phyloP scores from a whole-genome alignment of 176 grass and related monocot genomes.

The Canna indica region DNA sequence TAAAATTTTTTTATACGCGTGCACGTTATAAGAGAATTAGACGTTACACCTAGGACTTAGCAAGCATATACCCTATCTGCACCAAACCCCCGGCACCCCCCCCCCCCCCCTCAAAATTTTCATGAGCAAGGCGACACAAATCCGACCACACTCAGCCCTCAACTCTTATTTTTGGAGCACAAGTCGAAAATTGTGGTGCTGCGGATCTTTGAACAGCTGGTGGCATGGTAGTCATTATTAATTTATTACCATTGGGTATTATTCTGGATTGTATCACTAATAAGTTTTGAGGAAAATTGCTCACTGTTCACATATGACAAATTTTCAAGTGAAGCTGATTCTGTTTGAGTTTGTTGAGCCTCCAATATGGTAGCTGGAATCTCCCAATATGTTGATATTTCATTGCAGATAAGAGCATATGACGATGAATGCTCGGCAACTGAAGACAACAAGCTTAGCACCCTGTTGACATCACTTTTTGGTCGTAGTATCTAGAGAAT shows the following conservation, averaged over 20 bases:
- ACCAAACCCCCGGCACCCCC: no score
- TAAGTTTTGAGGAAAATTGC: conserved; percentile 20
- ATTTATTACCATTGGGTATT: conserved; percentile 15
- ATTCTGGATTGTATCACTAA: conserved; percentile 9
- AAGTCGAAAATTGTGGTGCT: no score
- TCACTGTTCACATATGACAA: conserved; percentile 18
- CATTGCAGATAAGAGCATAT: conserved; percentile 53
- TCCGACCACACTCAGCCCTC: no score
- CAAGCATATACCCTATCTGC: no score
- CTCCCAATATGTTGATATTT: conserved; percentile 61
- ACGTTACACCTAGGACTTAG: no score
- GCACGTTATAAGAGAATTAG: no score
- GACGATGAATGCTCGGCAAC: conserved; percentile 28
- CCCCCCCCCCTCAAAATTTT: no score
- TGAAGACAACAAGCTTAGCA: conserved; percentile 40
- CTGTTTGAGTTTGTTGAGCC: conserved; percentile 22
- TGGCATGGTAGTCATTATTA: conserved; percentile 13
- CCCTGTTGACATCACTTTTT: conserved; percentile 52
- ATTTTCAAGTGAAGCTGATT: conserved; percentile 22
- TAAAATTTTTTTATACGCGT: no score
- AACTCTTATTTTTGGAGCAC: no score
- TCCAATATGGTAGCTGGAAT: conserved; percentile 34
- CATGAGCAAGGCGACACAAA: no score
- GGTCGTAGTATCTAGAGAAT: conserved; percentile 76
- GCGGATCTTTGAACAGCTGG: conserved; percentile 22